phyloP scores from a whole-genome alignment of 1,284 basidiomycete genomes.

The Heterobasidion irregulare region DNA sequence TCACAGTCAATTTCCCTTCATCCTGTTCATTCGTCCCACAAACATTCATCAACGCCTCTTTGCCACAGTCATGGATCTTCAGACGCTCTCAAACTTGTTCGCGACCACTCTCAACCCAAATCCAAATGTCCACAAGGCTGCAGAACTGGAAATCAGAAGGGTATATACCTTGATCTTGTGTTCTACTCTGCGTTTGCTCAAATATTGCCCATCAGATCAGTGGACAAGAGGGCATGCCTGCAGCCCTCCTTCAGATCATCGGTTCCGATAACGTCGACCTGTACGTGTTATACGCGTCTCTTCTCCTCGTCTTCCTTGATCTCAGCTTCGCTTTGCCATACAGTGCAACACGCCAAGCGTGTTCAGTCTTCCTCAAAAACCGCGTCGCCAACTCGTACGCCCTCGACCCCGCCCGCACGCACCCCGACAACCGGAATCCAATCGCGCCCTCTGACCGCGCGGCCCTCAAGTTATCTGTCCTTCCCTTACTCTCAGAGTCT shows the following conservation, averaged over 20 bases:
- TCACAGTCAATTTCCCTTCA: background rate
- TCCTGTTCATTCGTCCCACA: background rate
- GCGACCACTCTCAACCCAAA: slow-evolving; percentile 74
- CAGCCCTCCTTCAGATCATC: slow-evolving; percentile 76
- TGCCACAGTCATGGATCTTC: slow-evolving; percentile 55
- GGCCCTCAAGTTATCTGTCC: slow-evolving; percentile 55
- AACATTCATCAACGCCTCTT: background rate
- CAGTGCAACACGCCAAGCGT: slow-evolving; percentile 72
- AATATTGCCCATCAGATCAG: slow-evolving; percentile 42
- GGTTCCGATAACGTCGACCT: slow-evolving; percentile 65
- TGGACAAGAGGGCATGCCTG: slow-evolving; percentile 70
- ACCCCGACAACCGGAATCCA: slow-evolving; percentile 44
- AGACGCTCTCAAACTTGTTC: slow-evolving; percentile 69
- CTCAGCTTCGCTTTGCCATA: slow-evolving; percentile 5
- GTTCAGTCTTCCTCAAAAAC: slow-evolving; percentile 82
- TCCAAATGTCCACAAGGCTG: slow-evolving; percentile 76
- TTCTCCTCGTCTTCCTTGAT: background rate
- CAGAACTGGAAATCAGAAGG: slow-evolving; percentile 79
- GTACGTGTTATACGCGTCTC: slow-evolving; percentile 50
- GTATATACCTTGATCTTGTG: slow-evolving; percentile 26
- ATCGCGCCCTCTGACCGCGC: slow-evolving; percentile 62
- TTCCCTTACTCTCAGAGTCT: slow-evolving; percentile 61
- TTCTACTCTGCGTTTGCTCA: background rate
- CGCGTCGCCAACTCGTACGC: slow-evolving; percentile 61
- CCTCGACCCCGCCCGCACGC: slow-evolving; percentile 34